Base-by-base conservation (phyloP, 257 asterid genomes). In the Solanum peruvianum region DNA sequence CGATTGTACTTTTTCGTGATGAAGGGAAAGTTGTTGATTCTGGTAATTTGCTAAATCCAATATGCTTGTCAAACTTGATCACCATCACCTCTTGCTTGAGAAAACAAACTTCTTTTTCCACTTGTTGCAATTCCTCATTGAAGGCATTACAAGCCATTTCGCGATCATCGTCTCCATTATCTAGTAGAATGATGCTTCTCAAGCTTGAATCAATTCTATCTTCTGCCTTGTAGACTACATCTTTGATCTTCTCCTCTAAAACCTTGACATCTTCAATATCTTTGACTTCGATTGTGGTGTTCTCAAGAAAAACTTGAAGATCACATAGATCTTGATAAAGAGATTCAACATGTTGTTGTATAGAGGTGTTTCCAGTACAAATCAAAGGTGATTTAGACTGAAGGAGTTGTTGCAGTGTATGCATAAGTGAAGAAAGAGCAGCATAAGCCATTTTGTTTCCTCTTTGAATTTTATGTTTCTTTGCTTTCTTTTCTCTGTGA, bases 131-230 rank as follows among this genome's bases (percentile, higher is more conserved):
- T 33, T 29, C 83, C 11, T 44, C 39, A 56, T 31, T 37, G 44
- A 31, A 86, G 62, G 7, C 4, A 2, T 49, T 35, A 75, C 7
- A 64, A 35, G 83, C 60, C 83, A 3, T 76, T 76, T 13, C 37
- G 27, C 35, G 23, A 8, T 41, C 31, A 2, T 23, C 1, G 1
- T 76, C 83, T 73, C 29, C 31, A 11, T 35, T 11, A 76, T 41
- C 33, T 7, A 27, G 81, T 14, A 71, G 78, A 29, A 62, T 7
- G 44, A 76, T 84, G 25, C 41, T 11, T 4, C 69, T 71, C 12
- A 86, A 20, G 82, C 66, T 64, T 23, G 88, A 80, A 23, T 90
- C 87, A 7, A 90, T 39, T 27, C 41, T 45, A 73, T 90, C 87
- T 84, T 84, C 87, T 29, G 76, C 90, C 60, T 70, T 76, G 58